Evolutionary conservation across 116 monocot species (phyloP), one percentile per base, ranked within the genome.

Genomic region (Iris pallida): DNA sequence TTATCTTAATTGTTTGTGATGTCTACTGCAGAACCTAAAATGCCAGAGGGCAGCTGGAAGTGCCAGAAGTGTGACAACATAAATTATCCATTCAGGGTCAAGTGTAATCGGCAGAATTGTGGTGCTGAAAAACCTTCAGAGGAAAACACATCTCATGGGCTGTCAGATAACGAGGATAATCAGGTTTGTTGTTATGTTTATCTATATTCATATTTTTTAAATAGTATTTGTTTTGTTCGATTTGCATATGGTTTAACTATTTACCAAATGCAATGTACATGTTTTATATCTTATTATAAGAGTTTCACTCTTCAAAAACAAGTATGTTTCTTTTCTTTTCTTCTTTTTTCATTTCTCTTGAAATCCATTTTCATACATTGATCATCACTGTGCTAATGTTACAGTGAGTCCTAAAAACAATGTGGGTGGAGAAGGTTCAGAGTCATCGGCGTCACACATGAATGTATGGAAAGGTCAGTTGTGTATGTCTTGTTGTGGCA

Each of bases 11-110:
- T 30, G 16, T 65, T 61, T 30, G 42, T 57, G 0, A 7, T 73
- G 53, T 15, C 8, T 61, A 14, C 58, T 59, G 41, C 84, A 93
- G 93, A 91, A 74, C 61, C 78, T 42, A 96, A 89, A 80, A 89
- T 85, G 82, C 92, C 91, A 20, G 92, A 96, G 49, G 95, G 95
- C 1, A 91, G 92, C 55, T 91, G 92, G 95, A 91, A 96, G 65
- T 96, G 95, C 51, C 79, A 86, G 48, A 80, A 96, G 61, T 96
- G 95, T 47, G 82, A 79, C 68, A 91, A 96, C 75, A 96, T 96
- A 68, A 96, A 96, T 51, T 96, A 91, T 69, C 92, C 95, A 15
- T 96, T 96, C 79, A 78, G 92, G 45, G 84, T 82, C 10, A 91
- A 91, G 57, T 96, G 95, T 69, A 96, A 96, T 51, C 72, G 95